Base-by-base conservation (phyloP, 164 flowering plant species). In the grape (Vitis vinifera) region DNA sequence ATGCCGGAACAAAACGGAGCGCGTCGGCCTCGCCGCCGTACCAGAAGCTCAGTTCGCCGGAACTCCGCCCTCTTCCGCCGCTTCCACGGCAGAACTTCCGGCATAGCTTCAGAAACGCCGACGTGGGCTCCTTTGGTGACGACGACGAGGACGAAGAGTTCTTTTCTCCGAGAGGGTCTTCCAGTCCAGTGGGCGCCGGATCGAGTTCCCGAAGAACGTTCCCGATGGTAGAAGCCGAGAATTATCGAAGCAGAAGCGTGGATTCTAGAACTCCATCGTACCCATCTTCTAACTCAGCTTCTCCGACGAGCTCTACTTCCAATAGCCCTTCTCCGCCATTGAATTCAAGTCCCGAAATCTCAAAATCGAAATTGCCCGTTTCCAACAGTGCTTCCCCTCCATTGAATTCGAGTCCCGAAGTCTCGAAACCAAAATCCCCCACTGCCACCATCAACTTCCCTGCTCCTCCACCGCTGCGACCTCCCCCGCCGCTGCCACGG, bases 101-200 rank as follows among this genome's bases (percentile, higher is more conserved):
- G 60, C 68, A 27, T 14, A 53, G 37, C 8, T 17, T 56, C 15
- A 14, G 66, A 31, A 76, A 67, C 48, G 44, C 56, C 9, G 76
- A 66, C 14, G 63, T 48, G 23, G 55, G 16, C 17, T 27, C 44
- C 30, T 75, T 30, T 7, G 73, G 62, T 2, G 59, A 62, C 4
- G 80, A 75, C 10, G 78, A 67, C 0, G 82, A 69, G 0, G 78
- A 80, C 0, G 86, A 84, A 16, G 82, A 79, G 73, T 84, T 84
- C 55, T 84, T 77, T 62, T 84, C 87, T 0, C 87, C 87, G 2
- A 79, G 83, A 79, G 84, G 80, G 8, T 79, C 84, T 30, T 75
- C 69, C 9, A n/a, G 19, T 3, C 59, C 30, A 10, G 59, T 55
- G 4, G 66, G 72, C 10, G 19, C 68, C 1, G 79, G 63, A n/a